A percentile compares a stretch with the other conserved stretches of the same genome.
phyloP scores from a whole-genome alignment of 805 yeast species.

The Candida silvatica region DNA sequence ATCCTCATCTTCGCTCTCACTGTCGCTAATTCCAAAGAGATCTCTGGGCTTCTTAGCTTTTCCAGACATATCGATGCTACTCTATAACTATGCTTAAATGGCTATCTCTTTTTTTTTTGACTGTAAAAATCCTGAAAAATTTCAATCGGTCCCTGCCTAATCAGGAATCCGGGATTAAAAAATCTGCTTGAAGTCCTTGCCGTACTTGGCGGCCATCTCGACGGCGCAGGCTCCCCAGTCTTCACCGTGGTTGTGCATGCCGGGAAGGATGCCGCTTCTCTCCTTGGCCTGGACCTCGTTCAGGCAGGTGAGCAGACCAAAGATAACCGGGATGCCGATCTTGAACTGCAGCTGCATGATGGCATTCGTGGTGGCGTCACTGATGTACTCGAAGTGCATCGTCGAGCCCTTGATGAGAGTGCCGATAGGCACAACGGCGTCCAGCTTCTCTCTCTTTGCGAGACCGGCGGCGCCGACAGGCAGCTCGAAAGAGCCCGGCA shows the following conservation, averaged over 20 bases:
- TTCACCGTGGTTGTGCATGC: constrained; percentile 92
- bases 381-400: constrained; percentile 96
- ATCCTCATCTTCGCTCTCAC: constrained; percentile 9
- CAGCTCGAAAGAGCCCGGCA: constrained; percentile 93
- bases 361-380: constrained; percentile 80
- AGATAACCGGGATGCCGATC: constrained; percentile 71
- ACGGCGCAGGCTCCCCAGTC: constrained; percentile 99
- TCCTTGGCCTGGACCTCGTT: constrained; percentile 91
- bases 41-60: too few species aligned
- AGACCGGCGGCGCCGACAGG: constrained; percentile 70
- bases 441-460: constrained; percentile 43
- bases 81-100: too few species aligned
- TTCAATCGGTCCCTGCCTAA: too few species aligned
- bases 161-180: too few species aligned
- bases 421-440: constrained; percentile 91
- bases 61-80: too few species aligned
- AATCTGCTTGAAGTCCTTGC: constrained; percentile 1
- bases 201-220: constrained; percentile 66
- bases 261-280: constrained; percentile 76
- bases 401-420: constrained; percentile 93
- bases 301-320: constrained; percentile 87
- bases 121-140: not conserved
- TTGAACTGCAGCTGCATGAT: constrained; percentile 75
- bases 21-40: constrained; percentile 4
- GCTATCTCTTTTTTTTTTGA: not conserved